A percentile compares a stretch with the other conserved stretches of the same genome.
Evolutionary conservation across 345 rosid genomes (phyloP).

Genomic region (Cardamine resedifolia): DNA sequence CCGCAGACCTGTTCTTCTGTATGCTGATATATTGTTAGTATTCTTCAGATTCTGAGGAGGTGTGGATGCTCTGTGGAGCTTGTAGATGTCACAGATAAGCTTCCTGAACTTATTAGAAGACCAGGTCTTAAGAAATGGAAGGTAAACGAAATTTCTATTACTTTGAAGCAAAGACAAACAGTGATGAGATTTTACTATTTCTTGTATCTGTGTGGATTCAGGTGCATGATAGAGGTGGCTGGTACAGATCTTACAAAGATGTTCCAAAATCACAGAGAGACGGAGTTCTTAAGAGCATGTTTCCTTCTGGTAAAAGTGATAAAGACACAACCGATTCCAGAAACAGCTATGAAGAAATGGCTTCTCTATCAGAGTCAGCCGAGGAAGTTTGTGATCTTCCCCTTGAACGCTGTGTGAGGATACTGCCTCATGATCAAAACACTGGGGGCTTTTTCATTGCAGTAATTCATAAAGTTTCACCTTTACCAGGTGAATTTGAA

Average conservation of each 20-base stretch:
- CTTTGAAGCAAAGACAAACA: background rate
- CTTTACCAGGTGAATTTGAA: slow-evolving; percentile 60
- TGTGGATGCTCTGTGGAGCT: slow-evolving; percentile 85
- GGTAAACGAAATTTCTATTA: slow-evolving; percentile 41
- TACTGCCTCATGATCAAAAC: slow-evolving; percentile 96
- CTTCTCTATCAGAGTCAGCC: slow-evolving; percentile 38
- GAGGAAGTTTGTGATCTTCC: slow-evolving; percentile 75
- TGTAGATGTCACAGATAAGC: slow-evolving; percentile 70
- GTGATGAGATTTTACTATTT: background rate
- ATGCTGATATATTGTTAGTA: slow-evolving; percentile 7
- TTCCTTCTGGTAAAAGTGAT: slow-evolving; percentile 65
- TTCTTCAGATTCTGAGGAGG: slow-evolving; percentile 69
- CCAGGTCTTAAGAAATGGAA: slow-evolving; percentile 90
- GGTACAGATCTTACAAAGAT: slow-evolving; percentile 78
- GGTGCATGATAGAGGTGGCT: slow-evolving; percentile 69
- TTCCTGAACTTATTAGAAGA: slow-evolving; percentile 81
- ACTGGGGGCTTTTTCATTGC: slow-evolving; percentile 93
- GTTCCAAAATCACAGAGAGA: slow-evolving; percentile 49
- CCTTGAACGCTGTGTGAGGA: slow-evolving; percentile 84
- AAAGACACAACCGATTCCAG: slow-evolving; percentile 5
- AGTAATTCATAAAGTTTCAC: slow-evolving; percentile 68
- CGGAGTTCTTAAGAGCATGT: slow-evolving; percentile 70
- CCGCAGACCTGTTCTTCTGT: background rate
- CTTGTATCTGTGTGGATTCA: slow-evolving; percentile 33
- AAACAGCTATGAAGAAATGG: slow-evolving; percentile 7